Base-by-base conservation (phyloP, 345 rosid genomes). In the Diplotaxis tenuifolia region DNA sequence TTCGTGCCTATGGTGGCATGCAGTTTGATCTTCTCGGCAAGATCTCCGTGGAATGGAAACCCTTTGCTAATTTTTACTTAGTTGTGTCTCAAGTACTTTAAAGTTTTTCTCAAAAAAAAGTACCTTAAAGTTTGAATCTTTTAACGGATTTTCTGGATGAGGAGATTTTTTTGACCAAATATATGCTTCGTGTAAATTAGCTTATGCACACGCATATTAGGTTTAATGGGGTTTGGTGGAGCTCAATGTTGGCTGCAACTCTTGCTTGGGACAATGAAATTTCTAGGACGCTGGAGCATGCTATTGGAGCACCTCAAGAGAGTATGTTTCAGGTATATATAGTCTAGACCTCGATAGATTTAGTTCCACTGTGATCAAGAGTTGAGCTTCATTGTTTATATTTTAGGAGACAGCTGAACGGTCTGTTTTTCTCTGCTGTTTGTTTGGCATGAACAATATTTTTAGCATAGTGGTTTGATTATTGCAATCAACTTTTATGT, bases 11-110 rank as follows among this genome's bases (percentile, higher is more conserved):
- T n/a, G n/a, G n/a, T n/a, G n/a, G n/a, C n/a, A 65, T 93, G 49
- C 86, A 96, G 1, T 93, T 93, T 15, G 97, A 93, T 72, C 87
- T 91, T 5, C 83, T 79, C 32, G 88, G 94, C 7, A 74, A 74
- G 2, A 64, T 91, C 62, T 81, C 97, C 7, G 75, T 88, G 4
- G 97, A 91, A 68, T 93, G 98, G 97, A 84, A 88, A 75, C 81
- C 85, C 36, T 93, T 91, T 78, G 98, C 97, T 72, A 89, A 93
- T 0, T 93, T 93, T 77, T 91, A 89, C 77, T 93, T 93, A 72
- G 77, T 87, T 52, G 78, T 93, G 25, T 97, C 98, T 74, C 97
- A 91, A 92, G 96, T 89, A 50, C n/a, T n/a, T n/a, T n/a, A n/a
- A n/a, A n/a, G n/a, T n/a, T n/a, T n/a, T n/a, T n/a, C n/a, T n/a